These are phyloP conservation scores for Calonectria multiphialidica DNA, from an alignment of 2,329 filamentous ascomycete genomes.

Conservation along the genomic window DNA sequence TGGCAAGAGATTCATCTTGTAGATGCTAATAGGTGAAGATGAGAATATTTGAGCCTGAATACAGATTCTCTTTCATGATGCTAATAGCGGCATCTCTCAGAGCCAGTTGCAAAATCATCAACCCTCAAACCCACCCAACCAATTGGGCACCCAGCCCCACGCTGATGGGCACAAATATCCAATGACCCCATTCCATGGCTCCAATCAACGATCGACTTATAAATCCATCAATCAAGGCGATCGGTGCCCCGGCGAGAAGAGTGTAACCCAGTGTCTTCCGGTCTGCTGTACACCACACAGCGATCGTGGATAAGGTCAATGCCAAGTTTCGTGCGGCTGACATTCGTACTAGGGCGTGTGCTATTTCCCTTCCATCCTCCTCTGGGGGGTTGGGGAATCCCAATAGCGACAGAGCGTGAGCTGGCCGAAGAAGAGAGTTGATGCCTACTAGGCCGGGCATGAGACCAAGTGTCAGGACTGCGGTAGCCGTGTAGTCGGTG, in stretches of 20 bases:
- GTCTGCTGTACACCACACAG: conserved; percentile 6
- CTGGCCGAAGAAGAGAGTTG: conserved; percentile 7
- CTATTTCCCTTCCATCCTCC: not conserved
- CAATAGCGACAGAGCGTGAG: not conserved
- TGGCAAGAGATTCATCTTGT: not conserved
- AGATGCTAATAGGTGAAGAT: not conserved
- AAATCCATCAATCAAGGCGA: conserved; percentile 15
- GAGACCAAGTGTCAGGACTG: not conserved
- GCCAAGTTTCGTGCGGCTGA: not conserved
- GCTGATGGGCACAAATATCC: conserved; percentile 8
- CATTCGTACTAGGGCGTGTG: conserved; percentile 7
- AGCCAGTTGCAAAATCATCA: not conserved
- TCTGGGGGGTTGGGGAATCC: conserved; percentile 4
- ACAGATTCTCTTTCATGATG: no score
- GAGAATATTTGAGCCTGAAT: no score
- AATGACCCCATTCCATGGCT: conserved; percentile 11
- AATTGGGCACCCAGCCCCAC: conserved; percentile 2
- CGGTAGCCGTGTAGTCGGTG: not conserved
- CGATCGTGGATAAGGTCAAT: not conserved
- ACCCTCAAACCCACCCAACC: not conserved
- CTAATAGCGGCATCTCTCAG: no score
- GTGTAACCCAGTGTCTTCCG: conserved; percentile 5
- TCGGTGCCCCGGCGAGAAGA: not conserved
- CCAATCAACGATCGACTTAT: not conserved
- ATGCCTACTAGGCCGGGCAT: conserved; percentile 16